These are phyloP conservation scores for Umbelopsis sp. DNA, from an alignment of 192 early-diverging fungal species.

Conservation along the genomic window DNA sequence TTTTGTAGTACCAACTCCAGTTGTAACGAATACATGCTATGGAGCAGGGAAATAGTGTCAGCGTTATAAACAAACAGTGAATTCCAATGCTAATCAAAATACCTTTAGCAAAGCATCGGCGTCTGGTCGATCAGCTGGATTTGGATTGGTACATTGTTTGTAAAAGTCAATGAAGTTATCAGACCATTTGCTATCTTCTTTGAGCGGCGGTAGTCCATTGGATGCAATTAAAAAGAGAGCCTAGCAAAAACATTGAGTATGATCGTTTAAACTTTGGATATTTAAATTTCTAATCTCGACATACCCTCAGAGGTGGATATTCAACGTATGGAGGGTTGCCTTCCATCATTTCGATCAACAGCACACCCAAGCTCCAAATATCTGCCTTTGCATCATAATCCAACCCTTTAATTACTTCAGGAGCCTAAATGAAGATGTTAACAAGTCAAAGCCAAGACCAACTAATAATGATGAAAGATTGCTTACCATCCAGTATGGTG, in stretches of 20 bases:
- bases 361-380: slow-evolving; percentile 93
- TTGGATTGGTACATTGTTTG: slow-evolving; percentile 67
- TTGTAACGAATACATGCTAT: slow-evolving; percentile 58
- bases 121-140: slow-evolving; percentile 69
- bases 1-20: slow-evolving; percentile 62
- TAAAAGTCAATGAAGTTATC: slow-evolving; percentile 82
- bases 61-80: background rate
- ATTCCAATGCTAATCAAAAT: background rate
- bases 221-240: slow-evolving; percentile 89
- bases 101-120: slow-evolving; percentile 72
- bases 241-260: slow-evolving; percentile 39
- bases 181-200: slow-evolving; percentile 76
- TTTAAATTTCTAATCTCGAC: background rate
- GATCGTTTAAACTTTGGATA: background rate
- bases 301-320: slow-evolving; percentile 68
- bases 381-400: slow-evolving; percentile 93
- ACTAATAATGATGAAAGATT: background rate
- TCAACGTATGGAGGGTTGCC: slow-evolving; percentile 95
- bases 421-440: slow-evolving; percentile 50
- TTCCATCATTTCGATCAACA: slow-evolving; percentile 95
- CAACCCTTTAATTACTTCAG: slow-evolving; percentile 90
- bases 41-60: background rate
- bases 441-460: too few relatives aligned
- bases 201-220: slow-evolving; percentile 82
- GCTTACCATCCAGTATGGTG: slow-evolving; percentile 92